These are phyloP conservation scores for Ganoderma boninense DNA, from an alignment of 1,284 basidiomycete genomes.

Conservation along the genomic window DNA sequence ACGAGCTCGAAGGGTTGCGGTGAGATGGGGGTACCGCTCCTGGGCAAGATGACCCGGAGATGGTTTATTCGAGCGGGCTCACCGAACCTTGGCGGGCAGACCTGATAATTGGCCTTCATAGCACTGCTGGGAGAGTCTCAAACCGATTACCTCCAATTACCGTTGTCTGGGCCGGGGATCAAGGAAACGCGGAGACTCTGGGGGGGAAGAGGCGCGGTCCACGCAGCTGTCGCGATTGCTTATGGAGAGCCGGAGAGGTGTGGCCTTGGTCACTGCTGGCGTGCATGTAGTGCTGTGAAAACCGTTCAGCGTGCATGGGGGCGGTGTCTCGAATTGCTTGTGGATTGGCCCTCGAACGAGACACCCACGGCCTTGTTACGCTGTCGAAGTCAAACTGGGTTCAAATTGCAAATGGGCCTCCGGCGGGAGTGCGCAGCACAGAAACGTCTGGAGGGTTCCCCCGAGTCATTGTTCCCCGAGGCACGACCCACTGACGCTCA, in stretches of 20 bases:
- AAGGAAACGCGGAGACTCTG: background rate
- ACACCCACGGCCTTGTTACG: background rate
- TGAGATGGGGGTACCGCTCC: background rate
- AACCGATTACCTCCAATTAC: background rate
- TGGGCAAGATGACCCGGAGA: background rate
- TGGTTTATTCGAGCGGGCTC: background rate
- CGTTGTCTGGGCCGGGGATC: background rate
- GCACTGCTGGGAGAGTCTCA: background rate
- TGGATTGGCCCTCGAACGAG: background rate
- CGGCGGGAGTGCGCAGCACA: background rate
- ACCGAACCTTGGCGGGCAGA: background rate
- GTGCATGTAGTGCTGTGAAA: background rate
- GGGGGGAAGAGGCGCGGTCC: background rate
- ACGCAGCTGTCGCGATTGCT: background rate
- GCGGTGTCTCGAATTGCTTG: background rate
- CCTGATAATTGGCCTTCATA: background rate
- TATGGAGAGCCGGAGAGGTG: background rate
- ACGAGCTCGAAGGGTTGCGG: background rate
- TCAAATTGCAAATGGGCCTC: background rate
- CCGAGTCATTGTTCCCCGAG: background rate
- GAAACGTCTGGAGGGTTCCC: background rate
- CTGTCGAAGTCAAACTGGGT: background rate
- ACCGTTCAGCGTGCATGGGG: background rate
- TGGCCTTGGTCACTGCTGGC: background rate
- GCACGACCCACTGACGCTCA: background rate